Evolutionary conservation across 2,329 filamentous ascomycete genomes (phyloP).

Genomic region (Phoma sp.): DNA sequence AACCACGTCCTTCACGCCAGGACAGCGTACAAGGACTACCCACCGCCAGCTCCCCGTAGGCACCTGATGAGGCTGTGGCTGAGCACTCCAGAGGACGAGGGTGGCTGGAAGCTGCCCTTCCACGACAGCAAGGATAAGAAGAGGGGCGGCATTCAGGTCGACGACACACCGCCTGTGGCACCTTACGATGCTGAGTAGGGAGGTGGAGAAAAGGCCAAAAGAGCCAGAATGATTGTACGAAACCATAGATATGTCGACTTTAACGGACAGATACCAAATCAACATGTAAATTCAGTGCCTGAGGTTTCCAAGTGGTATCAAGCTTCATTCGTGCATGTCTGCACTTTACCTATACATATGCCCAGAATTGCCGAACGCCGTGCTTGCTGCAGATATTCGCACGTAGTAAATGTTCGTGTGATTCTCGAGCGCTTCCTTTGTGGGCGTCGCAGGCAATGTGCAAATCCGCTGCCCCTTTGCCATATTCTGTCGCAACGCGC

Average conservation of each 20-base stretch:
- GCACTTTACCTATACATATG: slow-evolving; percentile 26
- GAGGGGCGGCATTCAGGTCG: slow-evolving; percentile 86
- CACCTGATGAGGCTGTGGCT: slow-evolving; percentile 88
- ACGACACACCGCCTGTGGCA: slow-evolving; percentile 77
- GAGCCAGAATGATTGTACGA: not conserved
- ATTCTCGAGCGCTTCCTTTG: slow-evolving; percentile 31
- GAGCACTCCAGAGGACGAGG: slow-evolving; percentile 80
- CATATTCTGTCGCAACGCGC: slow-evolving; percentile 2
- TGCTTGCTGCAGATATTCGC: slow-evolving; percentile 23
- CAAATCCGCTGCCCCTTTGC: slow-evolving; percentile 25
- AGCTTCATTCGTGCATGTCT: slow-evolving; percentile 29
- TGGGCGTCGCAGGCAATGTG: slow-evolving; percentile 21
- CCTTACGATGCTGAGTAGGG: slow-evolving; percentile 77
- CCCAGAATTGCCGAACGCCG: slow-evolving; percentile 29
- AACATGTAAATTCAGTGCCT: not conserved
- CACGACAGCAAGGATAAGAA: slow-evolving; percentile 84
- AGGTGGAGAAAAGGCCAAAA: not conserved
- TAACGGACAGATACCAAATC: slow-evolving; percentile 12
- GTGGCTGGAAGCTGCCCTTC: slow-evolving; percentile 85
- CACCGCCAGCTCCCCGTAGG: slow-evolving; percentile 72
- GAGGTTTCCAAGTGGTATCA: slow-evolving; percentile 33
- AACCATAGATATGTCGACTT: slow-evolving; percentile 6
- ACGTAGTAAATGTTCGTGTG: slow-evolving; percentile 17
- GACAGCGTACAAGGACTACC: slow-evolving; percentile 78
- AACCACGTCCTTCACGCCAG: slow-evolving; percentile 81